Percentiles rank a stretch among this genome's conserved stretches.
These are phyloP conservation scores for Prunus persica DNA, from an alignment of 306 rosid species.

Conservation along the genomic window Prunus_persica_NCBIv2 NC_034015.1:12100001-12100500, in stretches of 20 bases:
- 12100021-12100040: neutral
- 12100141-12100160: slow-evolving; percentile 99
- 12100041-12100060: neutral
- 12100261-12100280: slow-evolving; percentile 82
- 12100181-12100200: slow-evolving; percentile 96
- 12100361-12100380: slow-evolving; percentile 73
- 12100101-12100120: neutral
- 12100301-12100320: slow-evolving; percentile 87
- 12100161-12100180: slow-evolving; percentile 84
- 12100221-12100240: slow-evolving; percentile 83
- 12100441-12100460: slow-evolving; percentile 88
- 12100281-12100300: slow-evolving; percentile 90
- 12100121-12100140: neutral
- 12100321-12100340: slow-evolving; percentile 85
- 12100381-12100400: slow-evolving; percentile 80
- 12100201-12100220: slow-evolving; percentile 96
- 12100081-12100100: neutral
- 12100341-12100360: slow-evolving; percentile 97
- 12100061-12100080: neutral
- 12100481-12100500: slow-evolving; percentile 76
- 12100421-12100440: slow-evolving; percentile 94
- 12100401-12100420: slow-evolving; percentile 92
- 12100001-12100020: neutral
- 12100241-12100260: slow-evolving; percentile 75
- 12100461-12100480: slow-evolving; percentile 63